These are phyloP conservation scores for Capronia epimyces DNA, from an alignment of 2,329 filamentous ascomycete species.

Conservation along the genomic window DNA sequence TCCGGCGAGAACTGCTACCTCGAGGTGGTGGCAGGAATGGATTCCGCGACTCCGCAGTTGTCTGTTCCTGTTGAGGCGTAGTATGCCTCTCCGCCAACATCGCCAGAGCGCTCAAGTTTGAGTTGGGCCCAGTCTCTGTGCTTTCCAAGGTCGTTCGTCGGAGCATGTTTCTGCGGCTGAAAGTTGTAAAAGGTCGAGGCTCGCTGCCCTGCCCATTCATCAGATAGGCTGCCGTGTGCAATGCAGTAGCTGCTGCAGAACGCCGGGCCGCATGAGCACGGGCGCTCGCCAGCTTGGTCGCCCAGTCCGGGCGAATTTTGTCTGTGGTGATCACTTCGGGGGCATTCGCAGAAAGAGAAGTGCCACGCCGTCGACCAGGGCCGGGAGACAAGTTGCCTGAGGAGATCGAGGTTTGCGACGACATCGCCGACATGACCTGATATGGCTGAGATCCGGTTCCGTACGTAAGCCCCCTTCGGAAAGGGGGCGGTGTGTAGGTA, in stretches of 20 bases:
- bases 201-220: constrained; percentile 49
- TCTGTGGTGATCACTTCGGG: constrained; percentile 89
- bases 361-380: constrained; percentile 52
- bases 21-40: constrained; percentile 37
- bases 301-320: constrained; percentile 88
- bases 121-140: constrained; percentile 34
- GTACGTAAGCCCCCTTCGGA: constrained; percentile 76
- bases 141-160: constrained; percentile 38
- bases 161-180: constrained; percentile 52
- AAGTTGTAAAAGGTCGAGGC: constrained; percentile 51
- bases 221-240: constrained; percentile 91
- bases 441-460: constrained; percentile 50
- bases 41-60: constrained; percentile 32
- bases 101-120: constrained; percentile 41
- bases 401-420: constrained; percentile 74
- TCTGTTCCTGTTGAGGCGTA: constrained; percentile 32
- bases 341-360: constrained; percentile 72
- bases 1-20: constrained; percentile 52
- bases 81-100: constrained; percentile 43
- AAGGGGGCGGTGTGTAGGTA: constrained; percentile 85
- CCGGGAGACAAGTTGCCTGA: constrained; percentile 45
- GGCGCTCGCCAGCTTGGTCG: constrained; percentile 77
- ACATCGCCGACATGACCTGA: constrained; percentile 64
- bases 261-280: constrained; percentile 77
- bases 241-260: constrained; percentile 84